Percentiles rank a stretch among this genome's conserved stretches.
phyloP scores from a whole-genome alignment of 805 yeast species.

The Metschnikowia matae region DNA sequence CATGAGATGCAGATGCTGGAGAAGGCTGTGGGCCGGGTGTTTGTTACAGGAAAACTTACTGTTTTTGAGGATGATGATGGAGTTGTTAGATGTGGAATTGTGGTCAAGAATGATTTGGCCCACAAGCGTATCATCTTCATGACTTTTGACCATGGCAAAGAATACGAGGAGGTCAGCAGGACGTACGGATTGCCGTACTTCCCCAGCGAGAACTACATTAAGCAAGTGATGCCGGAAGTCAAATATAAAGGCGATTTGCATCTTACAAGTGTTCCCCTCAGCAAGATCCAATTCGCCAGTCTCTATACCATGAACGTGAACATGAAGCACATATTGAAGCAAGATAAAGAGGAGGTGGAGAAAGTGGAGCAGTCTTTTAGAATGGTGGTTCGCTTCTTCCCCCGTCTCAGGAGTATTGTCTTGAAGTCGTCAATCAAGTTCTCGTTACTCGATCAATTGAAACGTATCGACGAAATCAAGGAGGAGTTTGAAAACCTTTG shows the following conservation, averaged over 20 bases:
- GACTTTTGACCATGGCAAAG: conserved; percentile 43
- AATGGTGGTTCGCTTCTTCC: conserved; percentile 33
- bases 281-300: conserved; percentile 43
- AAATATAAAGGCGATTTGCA: conserved; percentile 30
- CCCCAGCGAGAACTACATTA: conserved; percentile 31
- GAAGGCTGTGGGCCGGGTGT: conserved; percentile 39
- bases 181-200: conserved; percentile 34
- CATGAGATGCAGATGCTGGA: conserved; percentile 46
- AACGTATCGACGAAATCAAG: conserved; percentile 34
- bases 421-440: conserved; percentile 34
- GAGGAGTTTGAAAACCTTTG: conserved; percentile 24
- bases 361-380: conserved; percentile 35
- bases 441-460: conserved; percentile 33
- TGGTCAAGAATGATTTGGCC: conserved; percentile 41
- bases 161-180: conserved; percentile 22
- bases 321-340: conserved; percentile 34
- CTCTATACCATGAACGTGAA: conserved; percentile 30
- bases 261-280: conserved; percentile 38
- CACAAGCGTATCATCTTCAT: conserved; percentile 35
- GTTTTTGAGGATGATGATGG: conserved; percentile 50
- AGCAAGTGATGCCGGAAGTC: conserved; percentile 34
- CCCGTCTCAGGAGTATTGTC: conserved; percentile 41
- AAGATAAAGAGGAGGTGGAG: conserved; percentile 31
- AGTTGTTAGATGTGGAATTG: conserved; percentile 48
- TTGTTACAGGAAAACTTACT: conserved; percentile 54